Conservation (phyloP, 2,329 filamentous ascomycete genomes). For the Aspergillus sp. region DNA sequence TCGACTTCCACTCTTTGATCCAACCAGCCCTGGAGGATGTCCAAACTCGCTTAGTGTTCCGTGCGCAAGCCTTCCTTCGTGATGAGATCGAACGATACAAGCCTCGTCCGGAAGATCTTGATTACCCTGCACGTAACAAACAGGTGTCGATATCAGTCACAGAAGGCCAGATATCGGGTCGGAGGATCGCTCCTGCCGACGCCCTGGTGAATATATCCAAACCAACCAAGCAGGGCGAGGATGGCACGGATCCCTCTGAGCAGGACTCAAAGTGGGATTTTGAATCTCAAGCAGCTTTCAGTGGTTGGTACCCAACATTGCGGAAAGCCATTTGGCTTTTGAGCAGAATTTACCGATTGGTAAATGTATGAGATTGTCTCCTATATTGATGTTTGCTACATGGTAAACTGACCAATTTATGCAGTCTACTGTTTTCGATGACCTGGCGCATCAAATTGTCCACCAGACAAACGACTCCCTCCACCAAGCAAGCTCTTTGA, state of each 20-base stretch:
- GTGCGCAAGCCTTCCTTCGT: conserved; percentile 60
- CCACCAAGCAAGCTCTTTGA: conserved; percentile 68
- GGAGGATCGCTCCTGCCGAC: conserved; percentile 44
- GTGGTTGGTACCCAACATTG: conserved; percentile 65
- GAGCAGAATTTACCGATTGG: conserved; percentile 66
- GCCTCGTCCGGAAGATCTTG: conserved; percentile 62
- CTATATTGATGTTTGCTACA: background rate
- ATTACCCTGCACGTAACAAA: conserved; percentile 57
- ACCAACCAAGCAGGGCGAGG: conserved; percentile 49
- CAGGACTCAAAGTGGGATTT: conserved; percentile 51
- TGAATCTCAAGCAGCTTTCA: conserved; percentile 55
- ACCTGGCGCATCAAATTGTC: conserved; percentile 76
- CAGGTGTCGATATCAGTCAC: conserved; percentile 40
- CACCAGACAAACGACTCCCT: conserved; percentile 85
- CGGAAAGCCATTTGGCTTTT: conserved; percentile 67
- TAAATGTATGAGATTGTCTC: conserved; percentile 51
- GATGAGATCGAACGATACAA: conserved; percentile 66
- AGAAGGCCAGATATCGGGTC: conserved; percentile 52
- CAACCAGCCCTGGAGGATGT: conserved; percentile 66
- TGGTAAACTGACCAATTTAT: conserved; percentile 13
- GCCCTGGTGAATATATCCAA: conserved; percentile 45
- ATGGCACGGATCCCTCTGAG: conserved; percentile 46
- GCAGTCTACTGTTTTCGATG: conserved; percentile 66
- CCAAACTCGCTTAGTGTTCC: conserved; percentile 64
- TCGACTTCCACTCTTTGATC: conserved; percentile 62